Base-by-base conservation (phyloP, 139 green algal genomes). In the Chlamydomonas schloesseri region DNA sequence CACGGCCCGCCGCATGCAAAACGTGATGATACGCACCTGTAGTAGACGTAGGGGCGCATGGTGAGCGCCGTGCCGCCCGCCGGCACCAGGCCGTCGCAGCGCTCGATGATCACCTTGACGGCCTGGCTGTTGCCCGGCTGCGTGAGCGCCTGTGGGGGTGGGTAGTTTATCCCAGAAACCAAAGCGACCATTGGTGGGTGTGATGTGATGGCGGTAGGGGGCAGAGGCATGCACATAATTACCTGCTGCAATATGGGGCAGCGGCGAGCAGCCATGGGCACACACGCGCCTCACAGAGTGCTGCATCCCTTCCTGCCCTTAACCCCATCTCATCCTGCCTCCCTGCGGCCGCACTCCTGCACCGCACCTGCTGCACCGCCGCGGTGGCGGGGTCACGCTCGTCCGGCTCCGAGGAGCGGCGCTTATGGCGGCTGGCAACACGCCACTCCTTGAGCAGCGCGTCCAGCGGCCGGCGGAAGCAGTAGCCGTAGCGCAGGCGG, bases 401-500 rank as follows among this genome's bases (percentile, higher is more conserved):
- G 81, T 92, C 82, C 0, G 89, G 85, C 68, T 87, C 89, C n/a
- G n/a, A n/a, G 28, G 64, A 78, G 37, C 76, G 29, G 20, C 89
- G 89, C 71, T 87, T 88, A 65, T 31, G 71, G 21, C 89, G 73
- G 8, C 37, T 33, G 47, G 69, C 47, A 23, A 58, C 6, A n/a
- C 50, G 65, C 87, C 88, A 91, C 42, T 90, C 67, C 62, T 81
- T 82, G 67, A 94, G 64, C 50, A 92, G 60, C 0, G 55, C 79
- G 82, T 93, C 86, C 57, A 94, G 77, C 6, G 91, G 88, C 23
- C 76, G 82, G 8, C 82, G 73, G 82, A 93, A 92, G 37, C 88
- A 68, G 55, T 91, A 91, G 70, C 89, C 89, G 69, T 91, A 89
- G 34, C 91, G 88, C 88, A 94, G 78, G 13, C 88, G 79, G 46